phyloP scores from a whole-genome alignment of 1,284 basidiomycete species.

The Athelia sp. region DNA sequence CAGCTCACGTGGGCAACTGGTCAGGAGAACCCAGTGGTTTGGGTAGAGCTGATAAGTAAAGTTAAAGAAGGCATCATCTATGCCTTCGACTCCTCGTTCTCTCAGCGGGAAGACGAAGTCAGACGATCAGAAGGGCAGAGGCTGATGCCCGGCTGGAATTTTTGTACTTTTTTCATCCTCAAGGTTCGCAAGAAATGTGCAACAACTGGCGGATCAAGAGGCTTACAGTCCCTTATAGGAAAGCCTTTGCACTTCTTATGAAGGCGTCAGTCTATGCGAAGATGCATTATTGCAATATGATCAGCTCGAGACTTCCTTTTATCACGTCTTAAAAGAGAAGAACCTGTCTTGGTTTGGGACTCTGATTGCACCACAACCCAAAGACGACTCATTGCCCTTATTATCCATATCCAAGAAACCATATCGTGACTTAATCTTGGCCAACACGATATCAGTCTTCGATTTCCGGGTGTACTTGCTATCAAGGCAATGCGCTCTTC shows the following conservation, averaged over 20 bases:
- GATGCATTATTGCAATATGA: constrained; percentile 89
- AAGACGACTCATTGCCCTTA: constrained; percentile 81
- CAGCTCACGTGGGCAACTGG: constrained; percentile 70
- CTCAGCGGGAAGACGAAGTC: constrained; percentile 83
- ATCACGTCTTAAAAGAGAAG: constrained; percentile 73
- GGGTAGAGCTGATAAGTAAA: constrained; percentile 87
- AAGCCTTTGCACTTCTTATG: constrained; percentile 89
- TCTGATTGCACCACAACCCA: constrained; percentile 63
- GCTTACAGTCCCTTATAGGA: constrained; percentile 53
- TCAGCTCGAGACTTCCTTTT: constrained; percentile 86
- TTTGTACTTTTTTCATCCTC: constrained; percentile 91
- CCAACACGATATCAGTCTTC: constrained; percentile 89
- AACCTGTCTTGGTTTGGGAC: constrained; percentile 89
- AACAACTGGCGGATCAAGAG: neutral
- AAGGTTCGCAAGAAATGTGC: constrained; percentile 54
- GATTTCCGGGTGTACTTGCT: constrained; percentile 93
- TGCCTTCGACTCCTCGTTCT: constrained; percentile 79
- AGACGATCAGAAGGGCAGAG: constrained; percentile 82
- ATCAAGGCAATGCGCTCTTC: constrained; percentile 76
- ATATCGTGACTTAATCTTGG: constrained; percentile 86
- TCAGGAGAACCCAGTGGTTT: constrained; percentile 74
- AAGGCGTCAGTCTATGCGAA: constrained; percentile 85
- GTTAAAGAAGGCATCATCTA: constrained; percentile 84
- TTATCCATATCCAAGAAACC: constrained; percentile 80
- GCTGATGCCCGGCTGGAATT: constrained; percentile 93